These are phyloP conservation scores for Leccinum cinnamomeum DNA, from an alignment of 1,284 basidiomycete species.

Conservation along the genomic window DNA sequence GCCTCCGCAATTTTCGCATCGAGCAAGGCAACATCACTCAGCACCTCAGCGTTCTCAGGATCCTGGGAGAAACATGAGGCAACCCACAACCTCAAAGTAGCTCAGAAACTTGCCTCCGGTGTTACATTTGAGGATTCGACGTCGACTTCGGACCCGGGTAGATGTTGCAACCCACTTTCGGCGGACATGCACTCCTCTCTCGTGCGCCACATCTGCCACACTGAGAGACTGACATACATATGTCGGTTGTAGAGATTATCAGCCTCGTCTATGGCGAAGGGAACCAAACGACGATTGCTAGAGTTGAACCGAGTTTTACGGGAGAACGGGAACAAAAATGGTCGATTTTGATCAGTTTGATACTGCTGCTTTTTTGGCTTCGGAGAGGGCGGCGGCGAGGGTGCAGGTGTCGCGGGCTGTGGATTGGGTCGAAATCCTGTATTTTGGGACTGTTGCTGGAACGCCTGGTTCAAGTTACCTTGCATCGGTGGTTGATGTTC, in stretches of 20 bases:
- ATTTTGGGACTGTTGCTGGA: slow-evolving; percentile 46
- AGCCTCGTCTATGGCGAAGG: slow-evolving; percentile 95
- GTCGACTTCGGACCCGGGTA: slow-evolving; percentile 65
- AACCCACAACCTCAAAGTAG: slow-evolving; percentile 5
- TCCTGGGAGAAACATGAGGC: slow-evolving; percentile 40
- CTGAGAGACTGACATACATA: slow-evolving; percentile 85
- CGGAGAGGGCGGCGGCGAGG: slow-evolving; percentile 83
- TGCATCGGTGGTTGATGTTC: slow-evolving; percentile 48
- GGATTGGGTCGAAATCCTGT: slow-evolving; percentile 52
- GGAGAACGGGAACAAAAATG: slow-evolving; percentile 96
- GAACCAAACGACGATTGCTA: slow-evolving; percentile 69
- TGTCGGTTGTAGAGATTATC: slow-evolving; percentile 88
- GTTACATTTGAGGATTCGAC: slow-evolving; percentile 46
- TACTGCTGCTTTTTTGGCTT: slow-evolving; percentile 99
- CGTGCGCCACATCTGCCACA: slow-evolving; percentile 94
- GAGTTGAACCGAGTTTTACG: slow-evolving; percentile 39
- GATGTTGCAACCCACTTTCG: slow-evolving; percentile 86
- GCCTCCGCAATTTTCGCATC: slow-evolving; percentile 72
- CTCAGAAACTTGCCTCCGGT: slow-evolving; percentile 38
- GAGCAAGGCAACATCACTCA: slow-evolving; percentile 68
- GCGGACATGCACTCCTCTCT: slow-evolving; percentile 93
- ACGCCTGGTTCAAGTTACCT: slow-evolving; percentile 44
- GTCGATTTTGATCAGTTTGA: slow-evolving; percentile 94
- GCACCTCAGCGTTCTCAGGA: slow-evolving; percentile 56
- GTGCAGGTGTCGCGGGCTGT: slow-evolving; percentile 83